phyloP scores from a whole-genome alignment of 2,329 filamentous ascomycete genomes.

The Tympanopsis confertula region DNA sequence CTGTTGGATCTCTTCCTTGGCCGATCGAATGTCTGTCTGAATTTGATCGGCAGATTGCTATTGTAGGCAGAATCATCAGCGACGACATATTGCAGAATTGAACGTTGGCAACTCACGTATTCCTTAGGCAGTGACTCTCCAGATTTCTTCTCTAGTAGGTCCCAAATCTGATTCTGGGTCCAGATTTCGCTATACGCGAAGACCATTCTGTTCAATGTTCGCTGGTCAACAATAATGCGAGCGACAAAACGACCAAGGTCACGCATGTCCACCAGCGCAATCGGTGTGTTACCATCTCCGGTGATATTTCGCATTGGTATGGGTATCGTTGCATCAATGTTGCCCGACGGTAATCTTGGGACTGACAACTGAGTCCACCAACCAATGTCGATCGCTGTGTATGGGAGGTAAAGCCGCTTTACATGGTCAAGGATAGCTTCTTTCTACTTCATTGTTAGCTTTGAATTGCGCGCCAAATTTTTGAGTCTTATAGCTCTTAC shows the following conservation, averaged over 20 bases:
- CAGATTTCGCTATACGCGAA: slow-evolving; percentile 30
- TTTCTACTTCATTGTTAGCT: slow-evolving; percentile 32
- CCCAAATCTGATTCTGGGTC: slow-evolving; percentile 29
- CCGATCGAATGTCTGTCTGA: too few relatives aligned
- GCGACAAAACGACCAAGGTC: slow-evolving; percentile 37
- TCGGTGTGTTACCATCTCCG: slow-evolving; percentile 28
- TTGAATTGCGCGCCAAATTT: too few relatives aligned
- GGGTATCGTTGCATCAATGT: slow-evolving; percentile 4
- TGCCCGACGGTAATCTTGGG: slow-evolving; percentile 29
- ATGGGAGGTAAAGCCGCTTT: slow-evolving; percentile 33
- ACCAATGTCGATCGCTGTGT: slow-evolving; percentile 45
- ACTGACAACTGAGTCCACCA: slow-evolving; percentile 41
- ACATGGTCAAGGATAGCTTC: slow-evolving; percentile 36
- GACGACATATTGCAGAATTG: too few relatives aligned
- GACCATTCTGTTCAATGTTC: slow-evolving; percentile 37
- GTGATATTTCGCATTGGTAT: slow-evolving; percentile 13
- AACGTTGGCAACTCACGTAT: slow-evolving; percentile 19
- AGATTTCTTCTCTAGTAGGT: slow-evolving; percentile 27
- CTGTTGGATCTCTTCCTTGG: too few relatives aligned
- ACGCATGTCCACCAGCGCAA: slow-evolving; percentile 28
- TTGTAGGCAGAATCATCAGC: too few relatives aligned
- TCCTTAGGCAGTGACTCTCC: slow-evolving; percentile 29
- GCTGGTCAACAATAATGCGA: slow-evolving; percentile 30
- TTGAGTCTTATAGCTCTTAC: too few relatives aligned
- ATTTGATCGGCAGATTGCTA: too few relatives aligned